Percentiles rank a stretch among this genome's conserved stretches.
These are phyloP conservation scores for Amanita pallidorosea DNA, from an alignment of 768 basidiomycete species.

Conservation along the genomic window DNA sequence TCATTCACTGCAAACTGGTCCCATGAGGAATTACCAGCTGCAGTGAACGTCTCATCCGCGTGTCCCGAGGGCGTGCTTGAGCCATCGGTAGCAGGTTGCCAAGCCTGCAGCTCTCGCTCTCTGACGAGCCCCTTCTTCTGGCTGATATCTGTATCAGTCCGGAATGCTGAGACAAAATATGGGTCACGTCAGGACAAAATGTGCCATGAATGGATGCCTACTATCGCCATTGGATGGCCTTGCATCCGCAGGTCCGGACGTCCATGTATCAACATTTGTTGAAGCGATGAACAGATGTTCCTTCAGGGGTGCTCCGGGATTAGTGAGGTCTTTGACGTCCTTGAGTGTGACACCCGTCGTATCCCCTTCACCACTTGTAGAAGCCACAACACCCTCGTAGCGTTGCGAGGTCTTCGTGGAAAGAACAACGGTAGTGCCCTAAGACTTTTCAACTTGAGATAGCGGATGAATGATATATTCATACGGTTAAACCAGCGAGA, in stretches of 20 bases:
- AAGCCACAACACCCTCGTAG: constrained; percentile 62
- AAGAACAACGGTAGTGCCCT: constrained; percentile 79
- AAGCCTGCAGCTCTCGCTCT: constrained; percentile 75
- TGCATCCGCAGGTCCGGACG: constrained; percentile 64
- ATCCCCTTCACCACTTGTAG: constrained; percentile 55
- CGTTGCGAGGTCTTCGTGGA: constrained; percentile 58
- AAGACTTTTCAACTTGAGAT: constrained; percentile 3
- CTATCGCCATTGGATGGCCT: constrained; percentile 62
- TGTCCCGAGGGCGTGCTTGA: constrained; percentile 16
- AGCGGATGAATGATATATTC: constrained; percentile 17
- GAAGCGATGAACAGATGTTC: constrained; percentile 61
- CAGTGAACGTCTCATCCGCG: constrained; percentile 67
- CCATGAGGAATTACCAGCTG: constrained; percentile 44
- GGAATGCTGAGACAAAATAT: constrained; percentile 42
- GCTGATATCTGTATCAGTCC: constrained; percentile 75
- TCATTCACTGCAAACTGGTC: constrained; percentile 95
- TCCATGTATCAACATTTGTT: constrained; percentile 63
- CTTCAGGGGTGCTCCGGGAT: constrained; percentile 57
- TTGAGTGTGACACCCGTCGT: constrained; percentile 63
- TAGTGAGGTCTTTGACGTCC: constrained; percentile 65
- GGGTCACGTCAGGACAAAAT: not conserved
- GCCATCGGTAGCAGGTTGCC: constrained; percentile 42
- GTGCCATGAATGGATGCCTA: constrained; percentile 23
- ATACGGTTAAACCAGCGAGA: constrained; percentile 60
- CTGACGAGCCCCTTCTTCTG: constrained; percentile 37